Evolutionary conservation across 768 basidiomycete genomes (phyloP).

Genomic region (Lentinula sp.): DNA sequence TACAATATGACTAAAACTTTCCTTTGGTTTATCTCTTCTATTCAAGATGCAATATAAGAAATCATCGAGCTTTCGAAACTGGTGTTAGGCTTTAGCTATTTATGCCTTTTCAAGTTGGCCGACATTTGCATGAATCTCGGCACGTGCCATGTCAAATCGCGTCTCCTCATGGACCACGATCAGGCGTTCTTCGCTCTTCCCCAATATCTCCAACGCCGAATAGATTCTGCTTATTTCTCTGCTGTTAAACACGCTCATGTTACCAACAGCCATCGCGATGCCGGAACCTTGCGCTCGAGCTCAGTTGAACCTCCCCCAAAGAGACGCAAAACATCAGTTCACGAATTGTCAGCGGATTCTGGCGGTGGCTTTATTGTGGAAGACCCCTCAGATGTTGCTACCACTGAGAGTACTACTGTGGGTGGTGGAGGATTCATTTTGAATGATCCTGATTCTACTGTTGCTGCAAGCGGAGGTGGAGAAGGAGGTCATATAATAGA

Average conservation of each 20-base stretch:
- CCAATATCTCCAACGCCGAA: constrained; percentile 30
- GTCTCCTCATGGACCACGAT: background rate
- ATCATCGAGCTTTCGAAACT: too few species aligned
- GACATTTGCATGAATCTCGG: too few species aligned
- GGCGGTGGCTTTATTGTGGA: constrained; percentile 29
- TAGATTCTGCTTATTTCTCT: constrained; percentile 44
- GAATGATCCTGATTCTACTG: constrained; percentile 9
- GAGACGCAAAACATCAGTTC: background rate
- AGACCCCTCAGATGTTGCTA: constrained; percentile 2
- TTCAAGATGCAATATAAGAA: too few species aligned
- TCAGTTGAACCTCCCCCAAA: background rate
- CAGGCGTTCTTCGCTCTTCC: constrained; percentile 24
- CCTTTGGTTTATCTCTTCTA: too few species aligned
- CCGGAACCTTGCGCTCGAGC: too few species aligned
- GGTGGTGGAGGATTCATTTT: constrained; percentile 24
- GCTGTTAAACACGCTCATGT: background rate
- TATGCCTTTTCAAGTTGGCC: too few species aligned
- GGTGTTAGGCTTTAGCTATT: too few species aligned
- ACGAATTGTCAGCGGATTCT: background rate
- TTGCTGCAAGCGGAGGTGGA: constrained; percentile 9
- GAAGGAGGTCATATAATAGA: constrained; percentile 25
- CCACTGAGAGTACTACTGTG: background rate
- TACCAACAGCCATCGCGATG: background rate
- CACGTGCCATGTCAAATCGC: too few species aligned
- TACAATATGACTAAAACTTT: too few species aligned